phyloP scores from a whole-genome alignment of 2,329 filamentous ascomycete species.

The Penicillium digitatum region DNA sequence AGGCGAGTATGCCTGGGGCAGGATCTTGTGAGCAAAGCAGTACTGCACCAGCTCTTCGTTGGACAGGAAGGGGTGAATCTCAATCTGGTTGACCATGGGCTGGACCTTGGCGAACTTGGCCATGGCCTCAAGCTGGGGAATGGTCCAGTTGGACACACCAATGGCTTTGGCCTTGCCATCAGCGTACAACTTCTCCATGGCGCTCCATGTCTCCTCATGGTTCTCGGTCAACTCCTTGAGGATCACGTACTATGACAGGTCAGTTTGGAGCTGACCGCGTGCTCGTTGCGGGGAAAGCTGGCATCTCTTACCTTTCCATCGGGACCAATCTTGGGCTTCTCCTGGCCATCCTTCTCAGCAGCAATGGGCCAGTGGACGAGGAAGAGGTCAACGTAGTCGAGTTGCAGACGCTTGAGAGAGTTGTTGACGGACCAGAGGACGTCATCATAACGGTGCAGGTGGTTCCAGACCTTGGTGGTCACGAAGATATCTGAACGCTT shows the following conservation, averaged over 20 bases:
- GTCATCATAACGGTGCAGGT: constrained; percentile 48
- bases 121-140: constrained; percentile 48
- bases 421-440: constrained; percentile 52
- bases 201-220: constrained; percentile 61
- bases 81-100: constrained; percentile 46
- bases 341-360: constrained; percentile 49
- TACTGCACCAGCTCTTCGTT: constrained; percentile 44
- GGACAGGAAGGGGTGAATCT: constrained; percentile 48
- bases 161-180: constrained; percentile 65
- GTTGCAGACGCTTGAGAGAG: constrained; percentile 61
- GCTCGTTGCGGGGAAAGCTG: neutral
- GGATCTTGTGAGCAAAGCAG: constrained; percentile 40
- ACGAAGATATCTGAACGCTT: constrained; percentile 52
- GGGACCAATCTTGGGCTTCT: constrained; percentile 48
- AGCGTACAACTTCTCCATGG: constrained; percentile 58
- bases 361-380: constrained; percentile 52
- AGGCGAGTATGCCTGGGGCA: constrained; percentile 44
- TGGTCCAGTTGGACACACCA: constrained; percentile 72
- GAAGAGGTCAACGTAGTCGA: constrained; percentile 71
- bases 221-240: constrained; percentile 64
- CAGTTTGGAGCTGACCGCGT: constrained; percentile 4
- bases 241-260: constrained; percentile 51
- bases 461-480: constrained; percentile 53
- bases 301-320: constrained; percentile 47
- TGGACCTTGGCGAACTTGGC: constrained; percentile 42